Evolutionary conservation across 2,329 filamentous ascomycete species (phyloP).

Genomic region (Exophiala lecanii-corni): DNA sequence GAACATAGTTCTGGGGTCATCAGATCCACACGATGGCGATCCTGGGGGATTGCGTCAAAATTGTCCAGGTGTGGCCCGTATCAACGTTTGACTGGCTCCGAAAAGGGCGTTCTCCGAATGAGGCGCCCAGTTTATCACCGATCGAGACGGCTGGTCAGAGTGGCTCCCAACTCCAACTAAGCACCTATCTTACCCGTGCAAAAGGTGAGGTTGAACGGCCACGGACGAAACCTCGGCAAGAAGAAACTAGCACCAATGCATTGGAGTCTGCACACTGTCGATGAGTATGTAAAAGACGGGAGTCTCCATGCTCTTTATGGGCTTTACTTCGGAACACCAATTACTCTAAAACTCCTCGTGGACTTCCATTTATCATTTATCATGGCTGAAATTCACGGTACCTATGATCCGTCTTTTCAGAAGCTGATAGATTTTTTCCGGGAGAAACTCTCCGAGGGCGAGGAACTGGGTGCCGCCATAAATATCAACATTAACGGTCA

Average conservation of each 20-base stretch:
- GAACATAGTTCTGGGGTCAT: background rate
- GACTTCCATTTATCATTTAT: background rate
- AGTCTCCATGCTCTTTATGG: background rate
- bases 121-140: background rate
- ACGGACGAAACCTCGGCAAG: background rate
- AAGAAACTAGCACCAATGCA: conserved; percentile 2
- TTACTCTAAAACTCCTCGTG: background rate
- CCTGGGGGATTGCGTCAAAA: background rate
- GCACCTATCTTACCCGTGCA: too few species aligned
- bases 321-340: background rate
- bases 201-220: background rate
- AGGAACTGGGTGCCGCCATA: conserved; percentile 7
- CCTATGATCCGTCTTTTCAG: background rate
- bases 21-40: background rate
- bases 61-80: background rate
- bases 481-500: conserved; percentile 6
- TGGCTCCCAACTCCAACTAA: background rate
- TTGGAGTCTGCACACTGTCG: background rate
- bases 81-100: too few species aligned
- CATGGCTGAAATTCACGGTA: conserved; percentile 5
- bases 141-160: background rate
- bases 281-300: conserved; percentile 1
- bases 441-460: conserved; percentile 4
- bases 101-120: background rate
- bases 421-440: conserved; percentile 3